Evolutionary conservation across 164 flowering plant species (phyloP).

Genomic region (Tetrastigma voinierianum): DNA sequence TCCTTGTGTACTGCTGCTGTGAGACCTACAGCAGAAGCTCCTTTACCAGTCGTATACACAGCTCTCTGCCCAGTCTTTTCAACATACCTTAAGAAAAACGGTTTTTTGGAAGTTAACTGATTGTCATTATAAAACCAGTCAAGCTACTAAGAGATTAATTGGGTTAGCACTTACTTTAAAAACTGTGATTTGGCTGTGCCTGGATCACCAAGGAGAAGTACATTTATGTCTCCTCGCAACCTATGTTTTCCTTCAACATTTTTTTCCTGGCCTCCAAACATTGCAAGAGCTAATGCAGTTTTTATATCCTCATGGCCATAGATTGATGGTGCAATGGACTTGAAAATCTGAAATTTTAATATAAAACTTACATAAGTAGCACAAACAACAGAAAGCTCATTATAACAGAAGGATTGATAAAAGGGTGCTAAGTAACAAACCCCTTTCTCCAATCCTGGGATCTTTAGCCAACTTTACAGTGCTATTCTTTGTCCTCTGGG

Average conservation of each 20-base stretch:
- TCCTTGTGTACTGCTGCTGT: conserved; percentile 99
- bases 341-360: conserved; percentile 57
- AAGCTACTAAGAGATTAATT: background rate
- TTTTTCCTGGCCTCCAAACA: conserved; percentile 99
- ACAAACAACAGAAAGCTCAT: too few species aligned
- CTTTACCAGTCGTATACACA: conserved; percentile 98
- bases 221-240: conserved; percentile 91
- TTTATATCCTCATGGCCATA: conserved; percentile 98
- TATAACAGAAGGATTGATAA: background rate
- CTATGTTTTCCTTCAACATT: conserved; percentile 94
- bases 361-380: background rate
- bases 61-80: conserved; percentile 98
- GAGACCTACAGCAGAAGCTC: conserved; percentile 99
- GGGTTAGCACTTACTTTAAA: conserved; percentile 62
- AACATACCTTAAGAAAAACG: conserved; percentile 58
- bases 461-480: conserved; percentile 92
- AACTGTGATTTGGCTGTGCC: conserved; percentile 99
- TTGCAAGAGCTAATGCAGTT: conserved; percentile 94
- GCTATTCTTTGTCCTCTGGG: conserved; percentile 91
- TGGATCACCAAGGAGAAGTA: conserved; percentile 95
- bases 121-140: background rate
- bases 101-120: background rate
- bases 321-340: conserved; percentile 97
- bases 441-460: conserved; percentile 95
- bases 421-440: conserved; percentile 34